A percentile compares a stretch with the other conserved stretches of the same genome.
Conservation (phyloP, 768 basidiomycete species). For the Boletus patriciae region DNA sequence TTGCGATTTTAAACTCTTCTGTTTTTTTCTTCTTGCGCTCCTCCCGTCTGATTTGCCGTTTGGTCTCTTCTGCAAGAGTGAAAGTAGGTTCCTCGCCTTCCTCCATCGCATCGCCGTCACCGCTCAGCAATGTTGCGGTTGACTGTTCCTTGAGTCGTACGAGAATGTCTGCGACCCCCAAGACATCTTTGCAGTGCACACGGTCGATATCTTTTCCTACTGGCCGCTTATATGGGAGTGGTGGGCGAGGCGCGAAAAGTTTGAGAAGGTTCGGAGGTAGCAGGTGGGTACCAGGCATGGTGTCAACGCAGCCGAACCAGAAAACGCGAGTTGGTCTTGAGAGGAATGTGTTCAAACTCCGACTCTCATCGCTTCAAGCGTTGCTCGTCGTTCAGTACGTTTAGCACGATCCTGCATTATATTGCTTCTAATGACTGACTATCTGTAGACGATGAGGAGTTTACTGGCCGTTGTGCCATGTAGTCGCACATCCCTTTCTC, state of each 20-base stretch:
- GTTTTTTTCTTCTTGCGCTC: slow-evolving; percentile 73
- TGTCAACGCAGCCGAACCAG: slow-evolving; percentile 12
- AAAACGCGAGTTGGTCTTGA: slow-evolving; percentile 6
- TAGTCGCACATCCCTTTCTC: slow-evolving; percentile 13
- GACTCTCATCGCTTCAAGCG: slow-evolving; percentile 7
- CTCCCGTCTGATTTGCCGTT: slow-evolving; percentile 74
- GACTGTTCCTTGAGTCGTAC: slow-evolving; percentile 72
- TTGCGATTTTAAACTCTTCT: slow-evolving; percentile 76
- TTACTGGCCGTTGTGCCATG: slow-evolving; percentile 11
- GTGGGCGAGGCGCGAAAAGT: slow-evolving; percentile 92
- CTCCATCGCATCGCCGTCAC: slow-evolving; percentile 67
- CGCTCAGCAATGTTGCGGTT: slow-evolving; percentile 64
- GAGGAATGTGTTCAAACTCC: slow-evolving; percentile 33
- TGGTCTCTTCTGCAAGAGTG: slow-evolving; percentile 81
- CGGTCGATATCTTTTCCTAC: slow-evolving; percentile 81
- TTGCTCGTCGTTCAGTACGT: slow-evolving; percentile 7
- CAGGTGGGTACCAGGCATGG: slow-evolving; percentile 74
- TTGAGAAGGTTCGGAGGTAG: slow-evolving; percentile 96
- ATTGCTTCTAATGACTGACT: not conserved
- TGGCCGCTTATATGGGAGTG: slow-evolving; percentile 82
- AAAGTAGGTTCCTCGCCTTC: slow-evolving; percentile 82
- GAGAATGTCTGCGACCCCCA: slow-evolving; percentile 77
- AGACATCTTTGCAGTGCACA: slow-evolving; percentile 64
- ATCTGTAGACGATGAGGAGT: slow-evolving; percentile 19
- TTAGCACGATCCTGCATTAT: not conserved